Conservation (phyloP, 148 eudicot species). For the Polygonum maritimum region DNA sequence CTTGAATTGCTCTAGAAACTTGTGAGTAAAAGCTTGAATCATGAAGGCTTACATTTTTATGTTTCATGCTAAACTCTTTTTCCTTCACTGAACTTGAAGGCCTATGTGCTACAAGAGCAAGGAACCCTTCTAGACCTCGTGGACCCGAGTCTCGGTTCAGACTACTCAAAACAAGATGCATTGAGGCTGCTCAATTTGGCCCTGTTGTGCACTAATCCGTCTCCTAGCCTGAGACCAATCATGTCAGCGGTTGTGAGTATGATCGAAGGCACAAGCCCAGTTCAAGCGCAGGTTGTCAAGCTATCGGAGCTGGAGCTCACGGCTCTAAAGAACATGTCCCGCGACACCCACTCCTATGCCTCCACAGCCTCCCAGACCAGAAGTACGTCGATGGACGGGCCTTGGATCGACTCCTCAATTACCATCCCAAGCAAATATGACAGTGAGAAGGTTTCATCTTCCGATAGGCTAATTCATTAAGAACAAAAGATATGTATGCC, state of each 20-base stretch:
- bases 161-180: conserved; percentile 31
- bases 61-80: not conserved
- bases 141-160: conserved; percentile 46
- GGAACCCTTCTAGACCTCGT: conserved; percentile 71
- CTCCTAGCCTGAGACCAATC: conserved; percentile 29
- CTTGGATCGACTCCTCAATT: conserved; percentile 17
- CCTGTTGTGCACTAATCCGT: conserved; percentile 28
- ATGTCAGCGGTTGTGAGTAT: conserved; percentile 34
- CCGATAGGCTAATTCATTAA: not conserved
- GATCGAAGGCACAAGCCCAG: conserved; percentile 29
- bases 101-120: conserved; percentile 75
- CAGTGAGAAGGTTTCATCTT: not conserved
- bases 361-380: conserved; percentile 9
- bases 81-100: conserved; percentile 24
- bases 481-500: too few relatives aligned
- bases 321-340: conserved; percentile 16
- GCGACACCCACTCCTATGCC: conserved; percentile 15
- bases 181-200: conserved; percentile 22
- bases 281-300: conserved; percentile 19
- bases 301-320: conserved; percentile 11
- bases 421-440: conserved; percentile 8
- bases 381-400: conserved; percentile 16
- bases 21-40: not conserved
- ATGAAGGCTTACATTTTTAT: not conserved
- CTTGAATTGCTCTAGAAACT: not conserved